Percentiles rank a stretch among this genome's conserved stretches.
These are phyloP conservation scores for Sclerotinia subarctica DNA, from an alignment of 2,329 filamentous ascomycete species.

Conservation along the genomic window DNA sequence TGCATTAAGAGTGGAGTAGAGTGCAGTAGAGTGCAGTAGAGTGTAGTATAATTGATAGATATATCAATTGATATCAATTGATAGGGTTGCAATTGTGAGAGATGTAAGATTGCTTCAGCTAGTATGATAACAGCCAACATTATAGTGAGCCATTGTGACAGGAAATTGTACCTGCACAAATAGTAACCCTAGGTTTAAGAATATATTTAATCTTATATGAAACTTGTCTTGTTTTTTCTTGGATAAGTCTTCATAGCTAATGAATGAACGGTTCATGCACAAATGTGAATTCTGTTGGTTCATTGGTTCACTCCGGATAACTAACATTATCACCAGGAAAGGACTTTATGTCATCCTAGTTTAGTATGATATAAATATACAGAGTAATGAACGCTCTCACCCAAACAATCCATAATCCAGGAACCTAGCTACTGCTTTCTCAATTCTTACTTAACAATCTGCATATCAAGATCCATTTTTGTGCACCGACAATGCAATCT, in stretches of 20 bases:
- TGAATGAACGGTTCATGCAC: background rate
- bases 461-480: background rate
- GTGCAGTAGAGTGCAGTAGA: background rate
- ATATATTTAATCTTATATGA: background rate
- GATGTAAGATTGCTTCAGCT: background rate
- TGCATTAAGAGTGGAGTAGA: background rate
- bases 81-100: background rate
- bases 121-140: background rate
- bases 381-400: background rate
- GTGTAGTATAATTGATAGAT: background rate
- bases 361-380: no score
- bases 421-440: no score
- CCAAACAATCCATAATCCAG: background rate
- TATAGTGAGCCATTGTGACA: background rate
- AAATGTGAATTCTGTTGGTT: background rate
- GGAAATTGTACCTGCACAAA: background rate
- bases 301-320: background rate
- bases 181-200: background rate
- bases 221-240: background rate
- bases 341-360: background rate
- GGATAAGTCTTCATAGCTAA: background rate
- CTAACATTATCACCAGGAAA: background rate
- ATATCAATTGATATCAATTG: background rate
- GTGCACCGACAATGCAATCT: constrained; percentile 8
- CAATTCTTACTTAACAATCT: no score